Percentiles rank a stretch among this genome's conserved stretches.
phyloP scores from a whole-genome alignment of 257 asterid genomes.

The Schizonepeta tenuifolia region DNA sequence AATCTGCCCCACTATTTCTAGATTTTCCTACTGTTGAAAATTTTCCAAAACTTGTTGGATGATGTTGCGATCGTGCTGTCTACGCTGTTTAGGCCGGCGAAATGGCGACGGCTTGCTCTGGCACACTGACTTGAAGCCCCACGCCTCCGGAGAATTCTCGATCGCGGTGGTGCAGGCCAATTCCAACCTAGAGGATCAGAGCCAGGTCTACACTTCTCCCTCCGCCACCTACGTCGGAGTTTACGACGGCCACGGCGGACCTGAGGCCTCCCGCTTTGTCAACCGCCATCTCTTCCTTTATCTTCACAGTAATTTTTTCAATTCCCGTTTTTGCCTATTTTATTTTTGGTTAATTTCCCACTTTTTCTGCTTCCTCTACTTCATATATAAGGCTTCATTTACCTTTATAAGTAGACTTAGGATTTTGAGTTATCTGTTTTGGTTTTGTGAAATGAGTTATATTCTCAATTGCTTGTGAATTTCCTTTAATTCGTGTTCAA shows the following conservation, averaged over 20 bases:
- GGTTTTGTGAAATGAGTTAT: background rate
- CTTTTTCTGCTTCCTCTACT: conserved; percentile 5
- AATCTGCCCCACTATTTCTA: background rate
- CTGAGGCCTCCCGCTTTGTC: conserved; percentile 93
- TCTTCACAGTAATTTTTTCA: conserved; percentile 56
- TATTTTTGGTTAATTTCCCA: too few species aligned
- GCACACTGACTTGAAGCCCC: conserved; percentile 85
- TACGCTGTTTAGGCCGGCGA: conserved; percentile 61
- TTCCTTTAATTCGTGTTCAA: background rate
- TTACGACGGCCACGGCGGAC: conserved; percentile 98
- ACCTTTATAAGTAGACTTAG: background rate
- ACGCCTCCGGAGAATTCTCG: conserved; percentile 86
- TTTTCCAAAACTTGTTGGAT: background rate
- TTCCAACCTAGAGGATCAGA: conserved; percentile 86
- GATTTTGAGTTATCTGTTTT: conserved; percentile 15
- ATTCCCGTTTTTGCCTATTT: background rate
- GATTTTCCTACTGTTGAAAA: background rate
- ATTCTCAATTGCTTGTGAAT: conserved; percentile 15
- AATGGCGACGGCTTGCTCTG: conserved; percentile 78
- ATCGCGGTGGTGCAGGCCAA: conserved; percentile 97
- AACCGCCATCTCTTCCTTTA: conserved; percentile 79
- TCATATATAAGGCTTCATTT: background rate
- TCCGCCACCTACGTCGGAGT: conserved; percentile 91
- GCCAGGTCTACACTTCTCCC: conserved; percentile 86
- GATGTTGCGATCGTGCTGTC: conserved; percentile 75